These are phyloP conservation scores for Aspergillus spinulosporus DNA, from an alignment of 2,329 filamentous ascomycete species.

Conservation along the genomic window DNA sequence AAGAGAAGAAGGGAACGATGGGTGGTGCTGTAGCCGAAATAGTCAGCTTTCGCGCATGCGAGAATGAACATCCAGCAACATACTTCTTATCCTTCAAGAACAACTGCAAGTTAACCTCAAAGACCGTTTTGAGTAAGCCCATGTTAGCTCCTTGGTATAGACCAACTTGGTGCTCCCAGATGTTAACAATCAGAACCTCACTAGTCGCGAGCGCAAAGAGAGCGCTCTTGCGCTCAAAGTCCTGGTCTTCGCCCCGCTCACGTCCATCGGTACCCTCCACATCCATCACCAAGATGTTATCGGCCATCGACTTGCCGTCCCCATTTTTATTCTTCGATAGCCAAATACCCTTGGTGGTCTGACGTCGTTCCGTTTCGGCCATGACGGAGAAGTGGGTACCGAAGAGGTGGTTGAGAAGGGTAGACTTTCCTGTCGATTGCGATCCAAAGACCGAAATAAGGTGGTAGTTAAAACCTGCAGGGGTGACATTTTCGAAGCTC, in stretches of 20 bases:
- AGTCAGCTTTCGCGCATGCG: conserved; percentile 26
- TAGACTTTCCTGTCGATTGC: conserved; percentile 98
- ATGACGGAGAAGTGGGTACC: conserved; percentile 96
- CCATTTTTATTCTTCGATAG: conserved; percentile 90
- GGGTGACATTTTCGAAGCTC: conserved; percentile 72
- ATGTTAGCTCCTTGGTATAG: conserved; percentile 98
- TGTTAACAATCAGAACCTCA: conserved; percentile 96
- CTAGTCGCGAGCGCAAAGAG: conserved; percentile 96
- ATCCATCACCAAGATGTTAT: conserved; percentile 99
- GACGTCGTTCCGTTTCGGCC: conserved; percentile 88
- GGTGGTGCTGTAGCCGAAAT: conserved; percentile 61
- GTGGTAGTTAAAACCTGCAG: conserved; percentile 97
- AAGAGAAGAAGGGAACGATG: conserved; percentile 94
- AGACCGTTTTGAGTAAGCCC: conserved; percentile 97
- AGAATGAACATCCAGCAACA: conserved; percentile 29
- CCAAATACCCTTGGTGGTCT: conserved; percentile 99
- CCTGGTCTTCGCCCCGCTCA: conserved; percentile 95
- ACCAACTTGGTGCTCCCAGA: conserved; percentile 98
- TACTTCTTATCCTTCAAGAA: conserved; percentile 95
- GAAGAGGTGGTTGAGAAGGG: conserved; percentile 92
- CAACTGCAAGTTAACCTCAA: conserved; percentile 95
- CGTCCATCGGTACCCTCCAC: conserved; percentile 96
- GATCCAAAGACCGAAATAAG: conserved; percentile 98
- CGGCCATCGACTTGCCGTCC: conserved; percentile 67
- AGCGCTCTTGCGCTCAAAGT: conserved; percentile 97